A percentile compares a stretch with the other conserved stretches of the same genome.
These are phyloP conservation scores for Ophiostoma ips DNA, from an alignment of 2,329 filamentous ascomycete genomes.

Conservation along the genomic window DNA sequence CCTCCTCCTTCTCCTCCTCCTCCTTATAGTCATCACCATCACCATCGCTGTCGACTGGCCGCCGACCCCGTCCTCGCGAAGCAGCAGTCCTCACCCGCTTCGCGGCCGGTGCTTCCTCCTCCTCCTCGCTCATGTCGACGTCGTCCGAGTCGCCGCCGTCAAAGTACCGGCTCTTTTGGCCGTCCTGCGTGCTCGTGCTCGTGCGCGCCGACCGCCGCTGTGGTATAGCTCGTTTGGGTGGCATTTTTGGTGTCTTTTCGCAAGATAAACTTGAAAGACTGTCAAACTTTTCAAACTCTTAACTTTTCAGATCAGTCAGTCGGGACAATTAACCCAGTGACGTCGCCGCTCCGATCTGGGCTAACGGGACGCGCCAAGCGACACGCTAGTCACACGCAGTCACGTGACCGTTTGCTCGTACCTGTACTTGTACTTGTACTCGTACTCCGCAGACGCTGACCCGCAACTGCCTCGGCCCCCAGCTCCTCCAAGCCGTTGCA, in stretches of 20 bases:
- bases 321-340: too few relatives aligned
- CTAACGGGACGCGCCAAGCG: background rate
- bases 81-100: slow-evolving; percentile 12
- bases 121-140: slow-evolving; percentile 2
- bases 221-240: background rate
- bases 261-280: too few relatives aligned
- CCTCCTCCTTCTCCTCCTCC: slow-evolving; percentile 16
- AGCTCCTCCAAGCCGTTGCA: too few relatives aligned
- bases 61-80: background rate
- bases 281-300: too few relatives aligned
- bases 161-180: slow-evolving; percentile 38
- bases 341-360: too few relatives aligned
- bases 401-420: background rate
- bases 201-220: slow-evolving; percentile 33
- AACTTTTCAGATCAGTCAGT: too few relatives aligned
- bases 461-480: too few relatives aligned
- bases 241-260: background rate
- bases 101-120: background rate
- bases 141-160: slow-evolving; percentile 23
- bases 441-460: too few relatives aligned
- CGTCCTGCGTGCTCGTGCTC: slow-evolving; percentile 20
- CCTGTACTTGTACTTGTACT: too few relatives aligned
- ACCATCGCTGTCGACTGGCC: slow-evolving; percentile 13
- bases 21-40: slow-evolving; percentile 15
- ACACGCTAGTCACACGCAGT: background rate